phyloP scores from a whole-genome alignment of 257 asterid species.

The Schizonepeta tenuifolia region DNA sequence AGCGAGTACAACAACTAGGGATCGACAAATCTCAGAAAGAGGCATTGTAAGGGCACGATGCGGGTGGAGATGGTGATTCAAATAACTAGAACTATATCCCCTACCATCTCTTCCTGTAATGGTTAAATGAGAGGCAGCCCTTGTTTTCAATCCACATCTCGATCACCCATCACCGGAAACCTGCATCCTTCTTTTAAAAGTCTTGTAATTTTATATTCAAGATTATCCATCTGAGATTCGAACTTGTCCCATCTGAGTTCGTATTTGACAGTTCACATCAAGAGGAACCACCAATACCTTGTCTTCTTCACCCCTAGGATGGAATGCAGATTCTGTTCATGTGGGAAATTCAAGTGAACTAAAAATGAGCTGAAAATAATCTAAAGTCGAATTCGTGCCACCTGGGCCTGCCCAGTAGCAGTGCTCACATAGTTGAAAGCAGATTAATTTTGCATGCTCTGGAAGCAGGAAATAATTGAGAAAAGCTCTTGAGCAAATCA shows the following conservation, averaged over 20 bases:
- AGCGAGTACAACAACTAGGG: constrained; percentile 21
- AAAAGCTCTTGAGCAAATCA: constrained; percentile 3
- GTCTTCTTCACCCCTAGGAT: constrained; percentile 19
- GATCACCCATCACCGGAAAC: constrained; percentile 4
- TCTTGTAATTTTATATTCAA: constrained; percentile 20
- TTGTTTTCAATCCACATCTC: not conserved
- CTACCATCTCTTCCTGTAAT: not conserved
- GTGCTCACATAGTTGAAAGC: not conserved
- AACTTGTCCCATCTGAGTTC: not conserved
- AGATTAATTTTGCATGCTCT: not conserved
- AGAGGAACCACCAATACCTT: constrained; percentile 15
- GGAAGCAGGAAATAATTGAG: not conserved
- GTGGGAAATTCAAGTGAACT: not conserved
- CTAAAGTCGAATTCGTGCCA: constrained; percentile 2
- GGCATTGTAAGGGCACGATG: not conserved
- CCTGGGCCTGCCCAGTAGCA: not conserved
- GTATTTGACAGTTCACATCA: constrained; percentile 10
- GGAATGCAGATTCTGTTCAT: constrained; percentile 20
- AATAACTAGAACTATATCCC: constrained; percentile 3
- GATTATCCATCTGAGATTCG: constrained; percentile 6
- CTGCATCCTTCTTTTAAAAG: constrained; percentile 7
- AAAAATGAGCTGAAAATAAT: constrained; percentile 2
- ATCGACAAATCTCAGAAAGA: not conserved
- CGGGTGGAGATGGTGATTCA: not conserved
- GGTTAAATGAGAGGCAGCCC: constrained; percentile 30